Evolutionary conservation across 73 alveolate genomes (phyloP).

Genomic region (Paramecium tetraurelia): DNA sequence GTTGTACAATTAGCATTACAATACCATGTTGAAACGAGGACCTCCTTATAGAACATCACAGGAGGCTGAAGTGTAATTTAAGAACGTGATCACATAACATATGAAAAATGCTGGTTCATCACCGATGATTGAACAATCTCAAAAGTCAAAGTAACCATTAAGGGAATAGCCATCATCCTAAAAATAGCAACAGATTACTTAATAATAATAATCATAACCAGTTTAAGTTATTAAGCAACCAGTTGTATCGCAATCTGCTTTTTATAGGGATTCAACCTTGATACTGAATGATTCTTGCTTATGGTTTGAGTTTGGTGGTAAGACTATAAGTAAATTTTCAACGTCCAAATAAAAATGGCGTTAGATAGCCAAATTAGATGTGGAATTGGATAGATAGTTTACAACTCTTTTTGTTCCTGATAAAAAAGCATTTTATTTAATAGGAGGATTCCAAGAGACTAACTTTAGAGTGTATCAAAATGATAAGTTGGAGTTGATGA

Average conservation of each 20-base stretch:
- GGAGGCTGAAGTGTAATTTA: slow-evolving; percentile 53
- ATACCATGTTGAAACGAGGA: not conserved
- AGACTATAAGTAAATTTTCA: slow-evolving; percentile 80
- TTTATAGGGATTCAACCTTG: slow-evolving; percentile 62
- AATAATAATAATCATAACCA: not conserved
- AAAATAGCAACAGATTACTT: not conserved
- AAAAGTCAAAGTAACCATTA: not conserved
- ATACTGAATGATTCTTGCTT: slow-evolving; percentile 60
- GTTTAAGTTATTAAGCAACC: not conserved
- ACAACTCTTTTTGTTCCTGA: slow-evolving; percentile 78
- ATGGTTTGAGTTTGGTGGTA: slow-evolving; percentile 97
- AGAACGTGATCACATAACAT: slow-evolving; percentile 46
- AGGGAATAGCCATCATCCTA: not conserved
- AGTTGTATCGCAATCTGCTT: slow-evolving; percentile 8
- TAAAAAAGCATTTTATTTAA: slow-evolving; percentile 70
- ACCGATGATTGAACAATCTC: not conserved
- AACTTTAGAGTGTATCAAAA: slow-evolving; percentile 80
- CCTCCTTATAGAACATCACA: slow-evolving; percentile 39
- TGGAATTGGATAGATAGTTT: slow-evolving; percentile 86
- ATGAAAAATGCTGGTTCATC: slow-evolving; percentile 11
- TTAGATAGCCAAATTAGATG: slow-evolving; percentile 84
- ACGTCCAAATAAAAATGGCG: slow-evolving; percentile 88
- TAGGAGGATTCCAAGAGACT: slow-evolving; percentile 85
- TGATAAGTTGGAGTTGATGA: slow-evolving; percentile 69
- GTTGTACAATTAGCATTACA: slow-evolving; percentile 26